A percentile compares a stretch with the other conserved stretches of the same genome.
Conservation (phyloP, 768 basidiomycete species). For the Plicaturopsis crispa region DNA sequence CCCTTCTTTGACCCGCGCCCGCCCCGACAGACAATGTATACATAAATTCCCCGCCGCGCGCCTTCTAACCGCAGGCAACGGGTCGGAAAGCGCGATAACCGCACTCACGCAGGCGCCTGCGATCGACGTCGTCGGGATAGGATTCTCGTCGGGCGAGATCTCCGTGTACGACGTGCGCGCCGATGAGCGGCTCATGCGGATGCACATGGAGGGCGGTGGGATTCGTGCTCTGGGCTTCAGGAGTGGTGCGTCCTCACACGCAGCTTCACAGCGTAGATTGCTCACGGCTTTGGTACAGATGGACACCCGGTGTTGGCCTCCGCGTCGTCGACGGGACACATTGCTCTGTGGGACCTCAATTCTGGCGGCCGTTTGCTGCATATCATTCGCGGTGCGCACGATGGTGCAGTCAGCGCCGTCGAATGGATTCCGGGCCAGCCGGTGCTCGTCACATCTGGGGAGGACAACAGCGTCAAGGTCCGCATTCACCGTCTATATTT, state of each 20-base stretch:
- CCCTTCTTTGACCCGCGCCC: neutral
- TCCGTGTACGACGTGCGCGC: slow-evolving; percentile 85
- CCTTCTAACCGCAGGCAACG: slow-evolving; percentile 35
- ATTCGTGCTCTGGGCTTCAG: slow-evolving; percentile 77
- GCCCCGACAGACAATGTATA: slow-evolving; percentile 58
- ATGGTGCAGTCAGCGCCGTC: slow-evolving; percentile 71
- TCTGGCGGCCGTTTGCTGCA: slow-evolving; percentile 77
- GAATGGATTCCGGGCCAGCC: slow-evolving; percentile 95
- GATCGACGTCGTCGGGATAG: slow-evolving; percentile 93
- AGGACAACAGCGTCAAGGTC: slow-evolving; percentile 92
- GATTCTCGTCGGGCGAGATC: slow-evolving; percentile 81
- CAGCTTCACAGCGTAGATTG: neutral
- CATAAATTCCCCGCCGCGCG: slow-evolving; percentile 61
- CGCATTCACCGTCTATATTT: neutral
- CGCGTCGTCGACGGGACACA: slow-evolving; percentile 78
- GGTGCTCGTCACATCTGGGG: slow-evolving; percentile 80
- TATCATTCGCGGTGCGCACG: slow-evolving; percentile 83
- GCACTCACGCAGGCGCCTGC: slow-evolving; percentile 87
- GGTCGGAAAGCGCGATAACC: slow-evolving; percentile 50
- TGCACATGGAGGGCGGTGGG: slow-evolving; percentile 86
- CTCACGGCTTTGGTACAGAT: slow-evolving; percentile 36
- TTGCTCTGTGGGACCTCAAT: slow-evolving; percentile 92
- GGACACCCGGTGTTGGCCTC: slow-evolving; percentile 85
- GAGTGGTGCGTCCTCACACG: slow-evolving; percentile 47
- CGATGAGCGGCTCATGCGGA: slow-evolving; percentile 81